Percentiles rank a stretch among this genome's conserved stretches.
These are phyloP conservation scores for Suillus subalutaceus DNA, from an alignment of 768 basidiomycete genomes.

Conservation along the genomic window DNA sequence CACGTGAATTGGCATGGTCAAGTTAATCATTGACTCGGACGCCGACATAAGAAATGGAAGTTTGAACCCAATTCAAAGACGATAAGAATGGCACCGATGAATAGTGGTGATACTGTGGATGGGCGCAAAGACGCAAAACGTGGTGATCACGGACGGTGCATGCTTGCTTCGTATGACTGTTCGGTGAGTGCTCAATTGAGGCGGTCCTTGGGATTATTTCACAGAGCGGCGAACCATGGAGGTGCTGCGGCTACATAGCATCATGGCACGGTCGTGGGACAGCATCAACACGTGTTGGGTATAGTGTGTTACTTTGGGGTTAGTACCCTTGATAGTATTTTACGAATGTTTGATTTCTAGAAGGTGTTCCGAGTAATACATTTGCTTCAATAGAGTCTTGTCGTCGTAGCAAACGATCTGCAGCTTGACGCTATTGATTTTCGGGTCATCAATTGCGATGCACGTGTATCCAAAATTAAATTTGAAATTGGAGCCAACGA, in stretches of 20 bases:
- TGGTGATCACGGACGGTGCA: neutral
- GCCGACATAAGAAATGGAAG: conserved; percentile 5
- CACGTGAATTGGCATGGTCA: neutral
- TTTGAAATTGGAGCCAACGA: conserved; percentile 4
- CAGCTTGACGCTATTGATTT: neutral
- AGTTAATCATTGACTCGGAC: neutral
- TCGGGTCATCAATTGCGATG: conserved; percentile 2
- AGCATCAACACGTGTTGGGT: conserved; percentile 31
- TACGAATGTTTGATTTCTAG: conserved; percentile 1
- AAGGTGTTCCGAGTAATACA: conserved; percentile 29
- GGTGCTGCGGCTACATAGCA: conserved; percentile 27
- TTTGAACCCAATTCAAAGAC: neutral
- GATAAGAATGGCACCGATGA: neutral
- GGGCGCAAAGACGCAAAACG: neutral
- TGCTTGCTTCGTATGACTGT: neutral
- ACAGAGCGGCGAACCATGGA: neutral
- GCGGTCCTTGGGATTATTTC: conserved; percentile 6
- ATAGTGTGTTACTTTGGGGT: conserved; percentile 26
- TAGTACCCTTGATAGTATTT: conserved; percentile 25
- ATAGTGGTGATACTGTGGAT: neutral
- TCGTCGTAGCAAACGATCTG: neutral
- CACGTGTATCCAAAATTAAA: conserved; percentile 3
- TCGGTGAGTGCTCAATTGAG: neutral
- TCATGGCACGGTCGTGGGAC: conserved; percentile 33
- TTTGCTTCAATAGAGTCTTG: neutral